Evolutionary conservation across 2,329 filamentous ascomycete genomes (phyloP), one percentile per base, ranked within the genome.

Genomic region (Trichoderma endophyticum): DNA sequence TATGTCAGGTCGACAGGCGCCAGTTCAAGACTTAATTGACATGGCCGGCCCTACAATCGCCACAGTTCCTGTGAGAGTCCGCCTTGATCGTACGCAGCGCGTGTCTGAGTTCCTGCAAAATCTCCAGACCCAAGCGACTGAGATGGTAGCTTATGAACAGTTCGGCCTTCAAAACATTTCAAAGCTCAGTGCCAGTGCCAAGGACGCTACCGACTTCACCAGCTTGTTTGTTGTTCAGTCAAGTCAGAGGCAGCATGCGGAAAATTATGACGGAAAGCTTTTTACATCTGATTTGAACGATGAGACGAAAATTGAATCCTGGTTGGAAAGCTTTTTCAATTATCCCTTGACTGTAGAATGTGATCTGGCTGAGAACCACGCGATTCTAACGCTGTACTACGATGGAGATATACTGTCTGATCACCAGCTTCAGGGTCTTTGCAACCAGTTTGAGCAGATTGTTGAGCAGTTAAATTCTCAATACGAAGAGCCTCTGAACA

Each of bases 1-100:
- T 1, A 66, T 78, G 1, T 78, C 77, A 1, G 80, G 80, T 14
- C 77, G 80, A 2, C 74, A 77, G 9, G 75, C 77, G 2, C 73
- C 75, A 0, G 66, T 82, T 7, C 51, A 57, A 2, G 77, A 76
- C 7, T 75, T 81, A 1, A 75, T 76, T 4, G 65, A 74, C 1
- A 76, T 80, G 8, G 66, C 74, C 4, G 80, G 78, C 2, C 78
- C 80, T 4, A 77, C 77, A 0, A 78, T 82, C 30, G 75, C 77
- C 14, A 79, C 78, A 4, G 73, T 81, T 0, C 79, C 79, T 2
- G 63, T 79, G 1, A 74, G 78, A 11, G 64, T 78, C 2, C 59
- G 57, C 1, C 21, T 78, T 1, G 36, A 73, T 9, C 56, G 26
- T n/a, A 51, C 65, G 18, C 62, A 68, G 3, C 68, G 34, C 4